Evolutionary conservation across 1,139 yeast genomes (phyloP).

Genomic region (Debaryomyces coudertii): DNA sequence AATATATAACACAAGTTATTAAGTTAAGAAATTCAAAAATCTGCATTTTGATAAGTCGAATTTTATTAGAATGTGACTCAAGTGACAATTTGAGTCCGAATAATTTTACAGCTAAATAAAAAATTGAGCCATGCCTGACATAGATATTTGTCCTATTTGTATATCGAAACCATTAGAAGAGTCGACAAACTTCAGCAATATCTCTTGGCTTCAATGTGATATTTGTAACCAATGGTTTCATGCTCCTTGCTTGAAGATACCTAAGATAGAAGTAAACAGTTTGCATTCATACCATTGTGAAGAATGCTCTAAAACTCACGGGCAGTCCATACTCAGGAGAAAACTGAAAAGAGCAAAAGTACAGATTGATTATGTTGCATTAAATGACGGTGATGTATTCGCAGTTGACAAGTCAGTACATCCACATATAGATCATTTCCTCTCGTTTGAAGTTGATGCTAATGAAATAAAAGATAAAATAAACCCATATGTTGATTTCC

Average conservation of each 20-base stretch:
- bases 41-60: background rate
- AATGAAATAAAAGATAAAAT: conserved; percentile 12
- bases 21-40: background rate
- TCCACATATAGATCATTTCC: conserved; percentile 57
- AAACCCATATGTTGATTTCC: conserved; percentile 20
- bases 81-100: background rate
- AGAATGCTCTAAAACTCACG: conserved; percentile 46
- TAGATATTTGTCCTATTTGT: conserved; percentile 25
- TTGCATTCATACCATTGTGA: conserved; percentile 61
- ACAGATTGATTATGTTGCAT: conserved; percentile 74
- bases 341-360: conserved; percentile 57
- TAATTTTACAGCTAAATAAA: background rate
- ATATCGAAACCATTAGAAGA: conserved; percentile 16
- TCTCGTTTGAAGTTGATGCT: conserved; percentile 24
- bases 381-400: conserved; percentile 71
- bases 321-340: conserved; percentile 58
- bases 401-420: conserved; percentile 62
- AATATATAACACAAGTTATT: background rate
- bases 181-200: conserved; percentile 8
- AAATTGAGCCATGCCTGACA: conserved; percentile 9
- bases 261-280: conserved; percentile 36
- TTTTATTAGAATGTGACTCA: conserved; percentile 4
- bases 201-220: conserved; percentile 65
- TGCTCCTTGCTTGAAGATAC: conserved; percentile 48
- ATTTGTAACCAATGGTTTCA: conserved; percentile 68